These are phyloP conservation scores for sorghum (Sorghum bicolor) DNA, from an alignment of 176 grass and related monocot species.

Conservation along the genomic window Sorghum_bicolor_NCBIv3 NC_012872.2:52234501-52235000, in stretches of 20 bases:
- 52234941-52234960: too few species aligned
- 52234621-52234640: constrained; percentile 29
- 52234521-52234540: neutral
- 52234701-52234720: constrained; percentile 89
- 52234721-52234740: constrained; percentile 96
- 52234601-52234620: constrained; percentile 3
- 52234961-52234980: too few species aligned
- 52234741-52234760: constrained; percentile 98
- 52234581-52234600: neutral
- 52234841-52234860: too few species aligned
- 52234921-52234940: too few species aligned
- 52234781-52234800: constrained; percentile 6
- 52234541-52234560: neutral
- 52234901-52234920: too few species aligned
- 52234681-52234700: constrained; percentile 92
- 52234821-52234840: too few species aligned
- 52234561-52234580: neutral
- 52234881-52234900: too few species aligned
- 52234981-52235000: too few species aligned
- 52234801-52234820: too few species aligned
- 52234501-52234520: neutral
- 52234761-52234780: constrained; percentile 9
- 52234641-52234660: constrained; percentile 78
- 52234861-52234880: too few species aligned
- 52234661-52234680: constrained; percentile 84